Conservation (phyloP, 2,329 filamentous ascomycete genomes). For the Cercospora berteroae region DNA sequence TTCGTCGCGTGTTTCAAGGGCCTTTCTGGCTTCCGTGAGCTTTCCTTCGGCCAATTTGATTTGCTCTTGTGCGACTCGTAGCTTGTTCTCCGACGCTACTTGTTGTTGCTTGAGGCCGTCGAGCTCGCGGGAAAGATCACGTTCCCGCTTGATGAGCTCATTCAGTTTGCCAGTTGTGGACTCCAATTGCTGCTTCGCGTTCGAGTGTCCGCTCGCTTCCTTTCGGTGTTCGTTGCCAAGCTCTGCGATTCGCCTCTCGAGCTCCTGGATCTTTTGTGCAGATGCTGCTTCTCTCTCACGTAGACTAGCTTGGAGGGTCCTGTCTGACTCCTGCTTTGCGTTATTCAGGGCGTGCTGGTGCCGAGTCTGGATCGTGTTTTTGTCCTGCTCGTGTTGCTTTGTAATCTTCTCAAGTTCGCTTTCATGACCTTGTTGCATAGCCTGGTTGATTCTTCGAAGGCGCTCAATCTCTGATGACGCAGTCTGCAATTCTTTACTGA, state of each 20-base stretch:
- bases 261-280: constrained; percentile 32
- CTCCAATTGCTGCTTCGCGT: constrained; percentile 38
- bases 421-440: constrained; percentile 67
- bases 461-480: constrained; percentile 48
- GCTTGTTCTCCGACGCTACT: constrained; percentile 17
- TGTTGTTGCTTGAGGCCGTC: constrained; percentile 29
- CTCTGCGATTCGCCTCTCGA: constrained; percentile 32
- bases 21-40: constrained; percentile 27
- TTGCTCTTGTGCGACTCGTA: constrained; percentile 20
- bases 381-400: constrained; percentile 45
- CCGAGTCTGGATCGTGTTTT: constrained; percentile 33
- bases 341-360: constrained; percentile 37
- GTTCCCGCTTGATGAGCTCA: constrained; percentile 30
- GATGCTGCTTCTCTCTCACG: constrained; percentile 30
- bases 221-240: constrained; percentile 34
- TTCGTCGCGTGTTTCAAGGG: constrained; percentile 46
- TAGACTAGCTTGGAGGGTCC: constrained; percentile 28
- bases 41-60: constrained; percentile 21
- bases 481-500: constrained; percentile 50
- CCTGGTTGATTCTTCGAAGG: constrained; percentile 67
- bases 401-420: constrained; percentile 49
- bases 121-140: constrained; percentile 25
- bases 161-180: constrained; percentile 28
- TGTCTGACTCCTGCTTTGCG: constrained; percentile 31
- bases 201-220: constrained; percentile 32